A percentile compares a stretch with the other conserved stretches of the same genome.
Conservation (phyloP, 495 filamentous ascomycete genomes). For the Baudoinia panamericana region DNA sequence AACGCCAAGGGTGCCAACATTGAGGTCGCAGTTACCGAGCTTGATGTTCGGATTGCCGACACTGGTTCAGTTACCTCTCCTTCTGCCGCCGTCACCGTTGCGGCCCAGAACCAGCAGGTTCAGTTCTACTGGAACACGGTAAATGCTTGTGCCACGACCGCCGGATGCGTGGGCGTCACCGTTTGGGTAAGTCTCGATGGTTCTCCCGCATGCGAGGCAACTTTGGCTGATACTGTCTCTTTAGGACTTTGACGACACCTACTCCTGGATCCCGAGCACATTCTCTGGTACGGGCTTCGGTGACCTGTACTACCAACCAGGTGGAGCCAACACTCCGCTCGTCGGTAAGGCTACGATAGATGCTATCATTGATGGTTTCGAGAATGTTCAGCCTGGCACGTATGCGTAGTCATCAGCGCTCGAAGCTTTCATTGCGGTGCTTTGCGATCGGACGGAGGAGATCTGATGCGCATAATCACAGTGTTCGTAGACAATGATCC, state of each 20-base stretch:
- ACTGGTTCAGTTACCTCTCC: background rate
- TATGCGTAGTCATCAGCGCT: background rate
- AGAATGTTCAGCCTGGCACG: background rate
- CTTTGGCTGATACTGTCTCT: too few species aligned
- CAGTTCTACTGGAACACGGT: constrained; percentile 1
- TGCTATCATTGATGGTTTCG: constrained; percentile 3
- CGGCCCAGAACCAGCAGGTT: constrained; percentile 1
- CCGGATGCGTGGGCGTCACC: too few species aligned
- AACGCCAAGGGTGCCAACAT: constrained; percentile 24
- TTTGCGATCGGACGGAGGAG: too few species aligned
- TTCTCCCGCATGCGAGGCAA: too few species aligned
- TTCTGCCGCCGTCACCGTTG: background rate
- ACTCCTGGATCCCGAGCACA: constrained; percentile 1
- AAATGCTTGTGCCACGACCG: constrained; percentile 3
- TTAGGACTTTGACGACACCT: too few species aligned
- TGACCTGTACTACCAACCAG: constrained; percentile 6
- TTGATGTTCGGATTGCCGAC: constrained; percentile 37
- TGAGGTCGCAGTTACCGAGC: constrained; percentile 45
- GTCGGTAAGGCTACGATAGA: constrained; percentile 3
- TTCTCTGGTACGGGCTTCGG: background rate
- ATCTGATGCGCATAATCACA: too few species aligned
- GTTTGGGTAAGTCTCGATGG: too few species aligned
- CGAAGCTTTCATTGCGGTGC: too few species aligned
- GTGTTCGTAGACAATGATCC: too few species aligned
- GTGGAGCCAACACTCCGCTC: constrained; percentile 1